Evolutionary conservation across 1,284 basidiomycete species (phyloP).

Genomic region (Fereydounia khargensis): DNA sequence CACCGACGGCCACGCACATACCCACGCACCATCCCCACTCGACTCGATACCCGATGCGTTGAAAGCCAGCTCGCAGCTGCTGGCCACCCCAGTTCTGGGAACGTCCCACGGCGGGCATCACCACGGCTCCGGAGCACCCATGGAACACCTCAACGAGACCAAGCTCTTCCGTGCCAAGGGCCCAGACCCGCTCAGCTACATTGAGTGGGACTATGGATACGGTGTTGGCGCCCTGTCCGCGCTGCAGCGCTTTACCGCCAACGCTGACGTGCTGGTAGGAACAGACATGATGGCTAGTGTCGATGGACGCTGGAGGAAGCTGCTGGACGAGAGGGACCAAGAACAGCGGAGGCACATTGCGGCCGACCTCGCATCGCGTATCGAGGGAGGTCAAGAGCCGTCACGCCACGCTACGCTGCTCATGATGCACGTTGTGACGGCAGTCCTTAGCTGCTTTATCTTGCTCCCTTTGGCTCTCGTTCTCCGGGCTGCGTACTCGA

Average conservation of each 20-base stretch:
- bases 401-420: slow-evolving; percentile 27
- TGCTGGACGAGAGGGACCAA: slow-evolving; percentile 33
- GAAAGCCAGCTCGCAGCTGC: too few relatives aligned
- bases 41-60: too few relatives aligned
- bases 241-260: slow-evolving; percentile 33
- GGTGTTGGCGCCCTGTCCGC: slow-evolving; percentile 25
- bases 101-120: slow-evolving; percentile 28
- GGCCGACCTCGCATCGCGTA: slow-evolving; percentile 24
- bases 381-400: slow-evolving; percentile 8
- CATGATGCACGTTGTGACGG: slow-evolving; percentile 25
- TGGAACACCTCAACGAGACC: slow-evolving; percentile 42
- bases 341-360: slow-evolving; percentile 18
- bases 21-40: too few relatives aligned
- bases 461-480: slow-evolving; percentile 43
- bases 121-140: slow-evolving; percentile 13
- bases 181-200: slow-evolving; percentile 51
- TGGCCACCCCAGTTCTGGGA: too few relatives aligned
- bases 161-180: slow-evolving; percentile 42
- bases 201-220: slow-evolving; percentile 51
- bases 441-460: slow-evolving; percentile 44
- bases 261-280: slow-evolving; percentile 19
- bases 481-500: slow-evolving; percentile 42
- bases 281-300: slow-evolving; percentile 40
- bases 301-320: slow-evolving; percentile 45
- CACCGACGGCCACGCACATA: too few relatives aligned